Conservation (phyloP, 306 rosid genomes). For the Fragaria nilgerrensis region DNA sequence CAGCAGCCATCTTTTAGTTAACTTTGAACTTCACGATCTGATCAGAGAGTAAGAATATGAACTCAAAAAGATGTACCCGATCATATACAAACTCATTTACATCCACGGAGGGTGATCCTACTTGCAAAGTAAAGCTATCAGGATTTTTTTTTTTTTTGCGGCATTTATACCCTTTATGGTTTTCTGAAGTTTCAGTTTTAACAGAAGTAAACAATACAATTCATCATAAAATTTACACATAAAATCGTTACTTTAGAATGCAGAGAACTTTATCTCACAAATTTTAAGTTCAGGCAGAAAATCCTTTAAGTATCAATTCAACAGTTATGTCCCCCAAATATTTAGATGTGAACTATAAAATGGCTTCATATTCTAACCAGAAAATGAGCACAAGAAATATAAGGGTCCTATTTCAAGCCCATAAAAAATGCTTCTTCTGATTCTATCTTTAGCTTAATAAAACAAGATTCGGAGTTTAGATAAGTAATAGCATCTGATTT, state of each 20-base stretch:
- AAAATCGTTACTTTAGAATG: neutral
- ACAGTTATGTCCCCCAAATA: neutral
- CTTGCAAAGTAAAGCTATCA: neutral
- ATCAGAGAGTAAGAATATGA: conserved; percentile 9
- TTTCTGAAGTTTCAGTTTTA: neutral
- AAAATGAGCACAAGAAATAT: neutral
- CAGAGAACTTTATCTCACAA: neutral
- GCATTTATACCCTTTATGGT: neutral
- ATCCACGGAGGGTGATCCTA: neutral
- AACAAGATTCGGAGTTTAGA: neutral
- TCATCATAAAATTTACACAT: neutral
- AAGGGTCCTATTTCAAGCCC: neutral
- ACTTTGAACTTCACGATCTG: conserved; percentile 19
- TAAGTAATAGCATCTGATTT: neutral
- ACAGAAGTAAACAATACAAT: neutral
- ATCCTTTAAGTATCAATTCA: neutral
- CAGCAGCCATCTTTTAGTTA: conserved; percentile 68
- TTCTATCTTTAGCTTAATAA: neutral
- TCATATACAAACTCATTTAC: neutral
- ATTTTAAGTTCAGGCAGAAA: neutral
- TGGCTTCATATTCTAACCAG: neutral
- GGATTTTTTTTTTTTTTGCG: neutral
- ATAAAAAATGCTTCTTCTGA: neutral
- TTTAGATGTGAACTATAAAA: neutral
- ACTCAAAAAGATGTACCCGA: neutral